Base-by-base conservation (phyloP, 108 stramenopile species). In the Nitzschia sp. region DNA sequence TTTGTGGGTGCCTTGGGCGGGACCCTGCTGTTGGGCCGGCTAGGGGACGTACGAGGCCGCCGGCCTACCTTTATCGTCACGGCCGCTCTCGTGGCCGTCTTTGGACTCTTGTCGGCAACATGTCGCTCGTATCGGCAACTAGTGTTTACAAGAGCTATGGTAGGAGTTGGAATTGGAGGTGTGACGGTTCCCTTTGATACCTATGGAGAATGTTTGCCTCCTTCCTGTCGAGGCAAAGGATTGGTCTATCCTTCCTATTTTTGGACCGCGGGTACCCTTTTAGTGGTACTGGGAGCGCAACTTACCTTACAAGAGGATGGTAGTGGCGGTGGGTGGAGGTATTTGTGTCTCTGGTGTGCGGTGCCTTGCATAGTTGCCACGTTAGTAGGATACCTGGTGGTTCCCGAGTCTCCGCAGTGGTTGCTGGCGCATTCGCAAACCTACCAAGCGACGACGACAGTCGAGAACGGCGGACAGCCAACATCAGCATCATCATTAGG, bases 101-200 rank as follows among this genome's bases (percentile, higher is more conserved):
- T 86, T 75, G 93, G 93, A 1, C 36, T 89, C 1, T 58, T 68
- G 9, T 85, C 88, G n/a, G 79, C 81, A 13, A 68, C 79, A 71
- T 77, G 81, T 29, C 64, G 58, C 0, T 68, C 60, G 3, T 87
- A 68, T 65, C 19, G 47, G 2, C 54, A 56, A 25, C 48, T 94
- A 32, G 11, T 94, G 22, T 47, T 77, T 2, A 58, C 75, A 33
- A 63, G 92, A 15, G 77, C 83, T 26, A 61, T 82, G 62, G 89
- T 91, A 56, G 92, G 92, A 26, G 84, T 94, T 47, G 90, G 90
- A 1, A 80, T 94, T 3, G 93, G 93, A 9, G 93, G 93, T 3
- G 53, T 88, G 17, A 83, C 81, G 2, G 84, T 94, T 13, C 85
- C 90, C 41, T 94, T 90, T 68, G 93, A 94, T 58, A 80, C 87